Base-by-base conservation (phyloP, 2,329 filamentous ascomycete genomes). In the Colletotrichum godetiae region DNA sequence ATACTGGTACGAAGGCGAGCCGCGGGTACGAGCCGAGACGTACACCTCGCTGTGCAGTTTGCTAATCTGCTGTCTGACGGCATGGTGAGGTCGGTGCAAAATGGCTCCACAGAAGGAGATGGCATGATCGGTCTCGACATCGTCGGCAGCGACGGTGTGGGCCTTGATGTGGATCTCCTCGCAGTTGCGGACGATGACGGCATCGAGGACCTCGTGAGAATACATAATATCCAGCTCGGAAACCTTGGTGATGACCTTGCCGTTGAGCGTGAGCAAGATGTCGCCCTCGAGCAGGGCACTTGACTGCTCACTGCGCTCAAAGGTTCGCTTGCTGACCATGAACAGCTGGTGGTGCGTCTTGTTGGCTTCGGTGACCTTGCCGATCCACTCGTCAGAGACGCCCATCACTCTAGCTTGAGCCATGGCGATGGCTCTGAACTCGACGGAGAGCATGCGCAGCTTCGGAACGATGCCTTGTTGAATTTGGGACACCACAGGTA, bases 141-240 rank as follows among this genome's bases (percentile, higher is more conserved):
- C 94, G 78, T 95, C 92, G 0, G 95, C 97, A 0, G 94, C 90
- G 0, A 98, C 95, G 0, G 97, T 99, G 0, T 93, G 92, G 22
- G 98, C 90, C 78, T 92, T 89, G 74, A 98, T 87, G 13, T 86
- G 86, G 79, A 97, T 87, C 84, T 97, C 93, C 78, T 95, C 83
- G 76, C 95, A 94, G 80, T 96, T 93, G 58, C 97, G 93, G 29
- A 99, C 92, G 76, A 99, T 93, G 70, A 95, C 88, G 3, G 95
- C 95, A 77, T 97, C 93, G 1, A 99, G 89, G 37, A 90, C 82
- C 73, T 96, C 92, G 79, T 97, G 91, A 77, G 93, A 92, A 84
- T 99, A 99, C 97, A 98, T 98, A 76, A 98, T 88, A 81, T 99
- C 97, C 56, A 99, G 89, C 82, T 99, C 95, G 0, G 93, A 93